phyloP scores from a whole-genome alignment of 2,329 filamentous ascomycete species.

The Cytospora paraplurivora region DNA sequence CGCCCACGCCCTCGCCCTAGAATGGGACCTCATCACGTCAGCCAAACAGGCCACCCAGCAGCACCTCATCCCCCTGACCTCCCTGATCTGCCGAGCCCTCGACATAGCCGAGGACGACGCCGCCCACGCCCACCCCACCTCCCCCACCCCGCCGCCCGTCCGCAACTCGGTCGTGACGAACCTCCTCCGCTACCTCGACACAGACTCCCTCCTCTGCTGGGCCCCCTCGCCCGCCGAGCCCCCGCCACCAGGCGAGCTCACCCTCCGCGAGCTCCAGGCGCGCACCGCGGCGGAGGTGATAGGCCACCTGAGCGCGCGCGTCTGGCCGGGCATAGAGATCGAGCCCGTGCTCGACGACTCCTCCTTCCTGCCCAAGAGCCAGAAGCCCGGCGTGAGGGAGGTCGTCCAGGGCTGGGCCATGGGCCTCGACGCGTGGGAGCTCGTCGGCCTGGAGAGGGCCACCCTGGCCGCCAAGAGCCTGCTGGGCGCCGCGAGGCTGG shows the following conservation, averaged over 20 bases:
- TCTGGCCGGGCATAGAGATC: slow-evolving; percentile 85
- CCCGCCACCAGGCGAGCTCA: slow-evolving; percentile 52
- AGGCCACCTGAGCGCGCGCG: slow-evolving; percentile 65
- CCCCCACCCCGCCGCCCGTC: slow-evolving; percentile 43
- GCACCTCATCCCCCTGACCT: slow-evolving; percentile 89
- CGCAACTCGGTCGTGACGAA: slow-evolving; percentile 66
- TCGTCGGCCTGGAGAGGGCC: slow-evolving; percentile 83
- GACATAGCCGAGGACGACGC: slow-evolving; percentile 75
- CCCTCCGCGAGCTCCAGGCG: slow-evolving; percentile 73
- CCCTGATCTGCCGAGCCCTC: slow-evolving; percentile 77
- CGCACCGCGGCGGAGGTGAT: slow-evolving; percentile 70
- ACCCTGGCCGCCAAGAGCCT: slow-evolving; percentile 86
- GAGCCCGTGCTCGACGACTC: slow-evolving; percentile 76
- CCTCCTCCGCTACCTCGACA: slow-evolving; percentile 84
- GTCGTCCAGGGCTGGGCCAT: slow-evolving; percentile 78
- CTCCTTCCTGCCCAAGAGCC: slow-evolving; percentile 73
- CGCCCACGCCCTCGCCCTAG: slow-evolving; percentile 81
- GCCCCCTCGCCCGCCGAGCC: slow-evolving; percentile 56
- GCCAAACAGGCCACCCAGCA: slow-evolving; percentile 82
- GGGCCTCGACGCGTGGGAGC: slow-evolving; percentile 73
- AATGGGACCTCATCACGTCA: slow-evolving; percentile 87
- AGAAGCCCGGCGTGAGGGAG: slow-evolving; percentile 73
- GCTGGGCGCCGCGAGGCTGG: slow-evolving; percentile 71
- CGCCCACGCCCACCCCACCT: slow-evolving; percentile 37
- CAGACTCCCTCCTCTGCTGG: slow-evolving; percentile 93